These are phyloP conservation scores for Cadophora malorum DNA, from an alignment of 2,329 filamentous ascomycete species.

Conservation along the genomic window DNA sequence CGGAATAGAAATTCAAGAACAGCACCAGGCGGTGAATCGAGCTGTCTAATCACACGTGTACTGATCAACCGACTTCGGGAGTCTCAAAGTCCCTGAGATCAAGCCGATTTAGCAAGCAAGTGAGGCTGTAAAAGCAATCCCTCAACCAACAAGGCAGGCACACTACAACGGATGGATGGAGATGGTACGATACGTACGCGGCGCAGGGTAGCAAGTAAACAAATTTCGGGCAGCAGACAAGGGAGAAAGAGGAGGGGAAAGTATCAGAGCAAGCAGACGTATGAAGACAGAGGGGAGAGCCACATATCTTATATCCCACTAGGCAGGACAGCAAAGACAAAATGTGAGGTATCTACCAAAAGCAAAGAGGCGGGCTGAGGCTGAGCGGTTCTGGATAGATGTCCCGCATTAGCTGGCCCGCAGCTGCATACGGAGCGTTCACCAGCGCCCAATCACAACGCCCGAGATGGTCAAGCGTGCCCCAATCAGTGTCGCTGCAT, in stretches of 20 bases:
- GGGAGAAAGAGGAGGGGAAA: background rate
- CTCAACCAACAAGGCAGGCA: background rate
- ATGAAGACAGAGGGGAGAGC: slow-evolving; percentile 7
- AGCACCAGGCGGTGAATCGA: background rate
- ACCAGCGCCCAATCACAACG: slow-evolving; percentile 2
- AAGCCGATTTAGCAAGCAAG: background rate
- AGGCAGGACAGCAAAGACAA: background rate
- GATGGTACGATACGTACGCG: background rate
- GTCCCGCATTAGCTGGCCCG: slow-evolving; percentile 15
- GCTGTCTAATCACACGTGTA: background rate
- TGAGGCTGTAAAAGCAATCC: background rate
- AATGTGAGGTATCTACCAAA: background rate
- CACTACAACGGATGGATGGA: background rate
- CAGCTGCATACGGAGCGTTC: background rate
- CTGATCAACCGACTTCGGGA: background rate
- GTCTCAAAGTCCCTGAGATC: background rate
- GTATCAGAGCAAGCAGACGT: background rate
- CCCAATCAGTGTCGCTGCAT: slow-evolving; percentile 7
- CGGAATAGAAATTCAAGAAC: background rate
- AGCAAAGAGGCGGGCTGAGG: slow-evolving; percentile 12
- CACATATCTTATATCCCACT: slow-evolving; percentile 9
- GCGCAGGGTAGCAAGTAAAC: background rate
- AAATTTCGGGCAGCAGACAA: background rate
- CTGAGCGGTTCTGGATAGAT: slow-evolving; percentile 9
- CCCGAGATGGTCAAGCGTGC: background rate